Percentiles rank a stretch among this genome's conserved stretches.
Evolutionary conservation across 352 stramenopile species (phyloP).

Genomic region (Phytophthora sansomeana): DNA sequence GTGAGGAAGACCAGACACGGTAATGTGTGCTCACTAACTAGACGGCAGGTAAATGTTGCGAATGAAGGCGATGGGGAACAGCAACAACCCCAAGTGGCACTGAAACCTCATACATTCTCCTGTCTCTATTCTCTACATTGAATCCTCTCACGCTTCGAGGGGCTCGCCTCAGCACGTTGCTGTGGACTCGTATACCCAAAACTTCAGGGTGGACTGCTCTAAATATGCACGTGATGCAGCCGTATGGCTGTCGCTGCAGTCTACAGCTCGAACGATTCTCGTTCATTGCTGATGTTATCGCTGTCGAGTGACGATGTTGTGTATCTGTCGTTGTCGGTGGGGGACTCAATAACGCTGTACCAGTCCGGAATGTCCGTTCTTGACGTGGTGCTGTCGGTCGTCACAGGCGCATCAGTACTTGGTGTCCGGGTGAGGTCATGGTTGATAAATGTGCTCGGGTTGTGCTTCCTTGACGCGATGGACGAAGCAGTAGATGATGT

Average conservation of each 20-base stretch:
- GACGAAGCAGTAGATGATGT: constrained; percentile 47
- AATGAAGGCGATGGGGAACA: neutral
- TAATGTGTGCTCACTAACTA: constrained; percentile 2
- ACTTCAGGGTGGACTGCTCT: constrained; percentile 14
- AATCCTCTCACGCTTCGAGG: too few species aligned
- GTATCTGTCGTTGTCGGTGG: constrained; percentile 48
- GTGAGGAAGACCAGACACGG: constrained; percentile 29
- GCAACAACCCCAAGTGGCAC: constrained; percentile 3
- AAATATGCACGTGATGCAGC: constrained; percentile 7
- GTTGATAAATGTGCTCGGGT: constrained; percentile 38
- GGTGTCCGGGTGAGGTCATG: constrained; percentile 38
- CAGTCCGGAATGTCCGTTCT: constrained; percentile 45
- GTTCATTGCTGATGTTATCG: constrained; percentile 49
- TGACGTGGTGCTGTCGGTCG: constrained; percentile 20
- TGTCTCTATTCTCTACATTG: constrained; percentile 33
- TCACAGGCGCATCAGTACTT: neutral
- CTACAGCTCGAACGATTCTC: constrained; percentile 76
- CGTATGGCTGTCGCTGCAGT: constrained; percentile 10
- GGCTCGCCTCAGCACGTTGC: constrained; percentile 20
- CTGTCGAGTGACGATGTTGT: constrained; percentile 34
- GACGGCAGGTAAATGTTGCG: neutral
- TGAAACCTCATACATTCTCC: constrained; percentile 26
- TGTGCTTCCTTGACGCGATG: constrained; percentile 32
- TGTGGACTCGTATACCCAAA: constrained; percentile 26
- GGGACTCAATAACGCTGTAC: constrained; percentile 70